Conservation (phyloP, 371 early-diverging fungal species). For the Syncephalis plumigaleata region DNA sequence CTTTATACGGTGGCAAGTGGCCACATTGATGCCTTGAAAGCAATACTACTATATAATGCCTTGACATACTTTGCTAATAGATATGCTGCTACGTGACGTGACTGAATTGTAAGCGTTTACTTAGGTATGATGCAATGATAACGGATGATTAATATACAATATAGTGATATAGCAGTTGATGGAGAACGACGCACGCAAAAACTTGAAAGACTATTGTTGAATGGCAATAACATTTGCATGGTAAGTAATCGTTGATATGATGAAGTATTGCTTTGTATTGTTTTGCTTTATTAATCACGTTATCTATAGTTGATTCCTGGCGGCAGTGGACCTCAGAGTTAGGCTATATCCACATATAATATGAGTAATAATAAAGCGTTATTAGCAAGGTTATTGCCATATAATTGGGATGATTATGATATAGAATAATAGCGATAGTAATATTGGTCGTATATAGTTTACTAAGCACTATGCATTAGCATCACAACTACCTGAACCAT, state of each 20-base stretch:
- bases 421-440: too few relatives aligned
- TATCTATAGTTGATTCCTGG: conserved; percentile 14
- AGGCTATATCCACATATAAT: too few relatives aligned
- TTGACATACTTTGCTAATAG: conserved; percentile 17
- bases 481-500: too few relatives aligned
- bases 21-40: background rate
- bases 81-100: conserved; percentile 93
- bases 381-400: too few relatives aligned
- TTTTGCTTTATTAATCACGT: background rate
- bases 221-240: conserved; percentile 93
- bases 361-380: too few relatives aligned
- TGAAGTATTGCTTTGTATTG: background rate
- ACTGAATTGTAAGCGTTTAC: conserved; percentile 68
- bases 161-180: conserved; percentile 55
- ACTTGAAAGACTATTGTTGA: conserved; percentile 78
- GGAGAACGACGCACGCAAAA: conserved; percentile 50
- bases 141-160: conserved; percentile 1
- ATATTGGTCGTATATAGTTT: too few relatives aligned
- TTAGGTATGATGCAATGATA: background rate
- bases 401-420: too few relatives aligned
- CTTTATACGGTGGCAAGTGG: conserved; percentile 5
- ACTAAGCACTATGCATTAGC: too few relatives aligned
- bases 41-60: background rate
- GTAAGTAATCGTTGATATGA: conserved; percentile 20
- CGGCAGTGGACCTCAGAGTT: conserved; percentile 1